Evolutionary conservation across 2,329 filamentous ascomycete species (phyloP).

Genomic region (Cladosporium sp.): DNA sequence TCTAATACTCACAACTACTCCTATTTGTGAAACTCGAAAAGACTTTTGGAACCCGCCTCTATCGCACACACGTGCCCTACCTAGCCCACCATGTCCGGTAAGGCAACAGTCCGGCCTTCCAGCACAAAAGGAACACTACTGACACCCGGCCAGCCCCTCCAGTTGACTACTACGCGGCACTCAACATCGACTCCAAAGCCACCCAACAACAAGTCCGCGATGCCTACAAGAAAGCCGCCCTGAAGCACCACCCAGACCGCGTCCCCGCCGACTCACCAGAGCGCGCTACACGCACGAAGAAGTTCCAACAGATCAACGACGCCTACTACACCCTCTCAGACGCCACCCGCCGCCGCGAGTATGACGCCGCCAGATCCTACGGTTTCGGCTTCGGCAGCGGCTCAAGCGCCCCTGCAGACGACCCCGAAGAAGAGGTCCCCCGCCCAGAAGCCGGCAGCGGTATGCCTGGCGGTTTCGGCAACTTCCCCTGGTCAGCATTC

Average conservation of each 20-base stretch:
- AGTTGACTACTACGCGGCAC: slow-evolving; percentile 42
- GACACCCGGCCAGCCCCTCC: slow-evolving; percentile 33
- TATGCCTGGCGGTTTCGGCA: slow-evolving; percentile 57
- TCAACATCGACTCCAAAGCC: slow-evolving; percentile 60
- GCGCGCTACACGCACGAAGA: slow-evolving; percentile 75
- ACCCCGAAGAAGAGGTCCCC: slow-evolving; percentile 55
- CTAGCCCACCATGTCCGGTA: slow-evolving; percentile 26
- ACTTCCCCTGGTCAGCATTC: slow-evolving; percentile 78
- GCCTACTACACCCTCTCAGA: slow-evolving; percentile 93
- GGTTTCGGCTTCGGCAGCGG: slow-evolving; percentile 55
- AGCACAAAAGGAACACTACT: not conserved
- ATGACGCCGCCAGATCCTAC: slow-evolving; percentile 69
- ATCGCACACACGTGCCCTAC: not conserved
- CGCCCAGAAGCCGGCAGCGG: slow-evolving; percentile 37
- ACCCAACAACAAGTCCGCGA: slow-evolving; percentile 82
- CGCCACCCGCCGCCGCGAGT: slow-evolving; percentile 72
- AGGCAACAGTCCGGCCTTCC: slow-evolving; percentile 4
- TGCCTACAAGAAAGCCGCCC: slow-evolving; percentile 86
- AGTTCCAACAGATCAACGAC: slow-evolving; percentile 90
- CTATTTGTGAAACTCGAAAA: not conserved
- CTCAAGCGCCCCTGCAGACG: slow-evolving; percentile 45
- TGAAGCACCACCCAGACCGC: slow-evolving; percentile 92
- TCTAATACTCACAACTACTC: not conserved
- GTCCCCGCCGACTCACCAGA: slow-evolving; percentile 83
- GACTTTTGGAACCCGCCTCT: not conserved